Evolutionary conservation across 257 asterid species (phyloP).

Genomic region (Solanum ossicruentum): DNA sequence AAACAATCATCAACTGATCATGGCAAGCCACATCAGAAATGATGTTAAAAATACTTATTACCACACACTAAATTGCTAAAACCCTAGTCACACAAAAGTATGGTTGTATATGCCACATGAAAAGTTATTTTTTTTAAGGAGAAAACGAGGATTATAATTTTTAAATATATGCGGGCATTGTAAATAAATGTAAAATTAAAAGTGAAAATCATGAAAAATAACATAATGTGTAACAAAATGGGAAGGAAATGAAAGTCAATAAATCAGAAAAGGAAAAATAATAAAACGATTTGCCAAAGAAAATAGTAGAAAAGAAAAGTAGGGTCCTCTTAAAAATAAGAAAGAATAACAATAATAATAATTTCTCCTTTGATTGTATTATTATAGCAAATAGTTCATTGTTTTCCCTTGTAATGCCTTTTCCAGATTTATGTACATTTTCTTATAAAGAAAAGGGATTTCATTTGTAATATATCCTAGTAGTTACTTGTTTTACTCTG

Average conservation of each 20-base stretch:
- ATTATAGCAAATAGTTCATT: no score
- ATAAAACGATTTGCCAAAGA: background rate
- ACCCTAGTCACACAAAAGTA: background rate
- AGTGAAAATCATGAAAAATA: background rate
- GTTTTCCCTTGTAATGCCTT: no score
- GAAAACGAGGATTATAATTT: background rate
- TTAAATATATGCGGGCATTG: background rate
- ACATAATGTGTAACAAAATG: background rate
- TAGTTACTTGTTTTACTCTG: no score
- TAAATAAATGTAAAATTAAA: background rate
- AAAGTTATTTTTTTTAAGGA: no score
- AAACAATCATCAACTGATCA: background rate
- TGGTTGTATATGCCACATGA: no score
- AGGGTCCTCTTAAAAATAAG: background rate
- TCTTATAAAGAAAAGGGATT: no score
- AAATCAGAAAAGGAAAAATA: background rate
- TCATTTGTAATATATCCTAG: no score
- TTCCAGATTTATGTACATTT: no score
- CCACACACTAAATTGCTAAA: background rate
- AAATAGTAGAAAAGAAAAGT: background rate
- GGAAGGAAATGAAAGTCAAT: background rate
- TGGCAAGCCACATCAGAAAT: background rate
- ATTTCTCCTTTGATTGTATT: no score
- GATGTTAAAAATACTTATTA: background rate
- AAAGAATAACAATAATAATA: background rate